Base-by-base conservation (phyloP, 148 eudicot genomes). In the Vaccinium macrocarpon region DNA sequence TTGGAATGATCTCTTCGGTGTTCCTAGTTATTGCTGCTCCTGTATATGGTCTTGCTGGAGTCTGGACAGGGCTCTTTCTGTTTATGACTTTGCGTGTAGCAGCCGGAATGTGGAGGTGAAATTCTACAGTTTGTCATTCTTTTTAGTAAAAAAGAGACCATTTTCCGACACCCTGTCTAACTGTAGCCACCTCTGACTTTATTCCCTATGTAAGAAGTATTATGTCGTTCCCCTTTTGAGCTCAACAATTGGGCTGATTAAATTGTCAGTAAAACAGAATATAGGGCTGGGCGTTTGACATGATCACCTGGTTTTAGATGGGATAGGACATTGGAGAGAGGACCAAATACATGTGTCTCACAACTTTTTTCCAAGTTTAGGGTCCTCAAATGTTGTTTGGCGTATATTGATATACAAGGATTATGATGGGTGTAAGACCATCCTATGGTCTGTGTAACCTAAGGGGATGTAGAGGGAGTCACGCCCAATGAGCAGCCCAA, bases 1-100 rank as follows among this genome's bases (percentile, higher is more conserved):
- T 94, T 82, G 94, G 94, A 59, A 61, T 92, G 21, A 77, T 92
- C 75, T 91, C 98, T 56, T 91, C 97, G 51, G 85, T 87, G 18
- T 92, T 93, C 88, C 57, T 94, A 86, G 88, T 96, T 75, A 73
- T 88, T 48, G 90, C 90, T 82, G 91, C 92, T 87, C 95, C 98
- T 88, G 83, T 57, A 35, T 91, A 56, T 81, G 99, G 99, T 83
- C 94, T 96, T 81, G 86, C 91, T 84, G 98, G 97, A 52, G 89
- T 96, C 51, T 96, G 98, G 99, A 57, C 90, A 7, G 99, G 98
- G 57, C 85, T 96, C 83, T 94, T 94, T 90, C 87, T 96, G 86
- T 96, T 96, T 83, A 94, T 96, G 98, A 88, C 88, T 85, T 89
- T 96, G 91, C 95, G 99, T 52, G 98, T 94, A 14, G 90, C 88